Evolutionary conservation across 2,329 filamentous ascomycete genomes (phyloP), one percentile per base, ranked within the genome.

Genomic region (Fusarium palustre): DNA sequence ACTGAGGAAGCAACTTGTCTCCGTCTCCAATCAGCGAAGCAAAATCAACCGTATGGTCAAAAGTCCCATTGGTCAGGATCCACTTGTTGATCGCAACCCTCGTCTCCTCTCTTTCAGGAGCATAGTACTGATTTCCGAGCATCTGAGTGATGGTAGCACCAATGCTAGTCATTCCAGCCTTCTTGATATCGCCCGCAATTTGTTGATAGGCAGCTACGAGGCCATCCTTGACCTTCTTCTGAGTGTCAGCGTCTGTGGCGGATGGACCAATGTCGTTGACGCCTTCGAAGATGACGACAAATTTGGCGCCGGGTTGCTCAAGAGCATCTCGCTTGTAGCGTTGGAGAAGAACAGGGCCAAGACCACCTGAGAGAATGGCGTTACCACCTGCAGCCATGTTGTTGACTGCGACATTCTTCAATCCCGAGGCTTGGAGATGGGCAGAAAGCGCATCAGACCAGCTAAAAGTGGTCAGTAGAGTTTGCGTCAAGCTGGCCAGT

Each of bases 371-470:
- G 2, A 69, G 53, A 24, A 69, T 68, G 22, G 66, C 62, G 12
- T 69, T 69, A 2, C 66, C 66, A 11, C 66, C 66, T 1, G 66
- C 66, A 2, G 66, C 66, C 41, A 69, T 65, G 45, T 69, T 69
- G 28, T 69, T 69, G 24, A 69, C 62, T 2, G 66, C 66, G 12
- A 69, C 53, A 2, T 69, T 65, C 7, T 58, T 5, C 5, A 55
- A 11, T 3, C 43, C 52, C 6, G 66, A 69, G 0, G 33, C 36
- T 42, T 69, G 66, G 11, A 69, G n/a, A 18, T 55, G n/a, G 1
- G 56, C 36, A 3, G 66, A 41, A 25, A 69, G 66, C 7, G 59
- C 64, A 38, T 69, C 66, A 0, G 66, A 67, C 66, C 66, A 69
- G 3, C 66, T 69, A 3, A 0, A 12, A 2, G 1, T 2, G 16